Evolutionary conservation across 306 rosid genomes (phyloP).

Genomic region (Vigna mungo): DNA sequence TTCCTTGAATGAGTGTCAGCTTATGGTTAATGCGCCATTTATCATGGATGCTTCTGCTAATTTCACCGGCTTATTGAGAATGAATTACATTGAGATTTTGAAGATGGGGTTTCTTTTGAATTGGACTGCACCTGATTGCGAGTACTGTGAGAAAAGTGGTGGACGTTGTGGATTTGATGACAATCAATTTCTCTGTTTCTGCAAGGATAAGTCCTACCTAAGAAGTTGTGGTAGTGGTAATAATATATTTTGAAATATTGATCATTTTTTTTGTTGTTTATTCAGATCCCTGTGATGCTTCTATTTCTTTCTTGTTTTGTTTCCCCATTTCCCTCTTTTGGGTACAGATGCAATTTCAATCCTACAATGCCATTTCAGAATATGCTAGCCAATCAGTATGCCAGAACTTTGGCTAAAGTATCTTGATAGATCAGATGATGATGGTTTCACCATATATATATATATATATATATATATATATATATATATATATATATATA

Average conservation of each 20-base stretch:
- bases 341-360: no score
- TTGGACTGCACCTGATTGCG: conserved; percentile 65
- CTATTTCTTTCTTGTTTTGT: background rate
- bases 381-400: no score
- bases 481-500: no score
- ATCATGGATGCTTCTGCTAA: conserved; percentile 24
- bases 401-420: no score
- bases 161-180: conserved; percentile 66
- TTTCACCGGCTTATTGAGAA: conserved; percentile 42
- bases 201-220: conserved; percentile 56
- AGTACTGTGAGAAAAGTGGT: conserved; percentile 61
- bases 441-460: no score
- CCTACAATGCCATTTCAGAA: no score
- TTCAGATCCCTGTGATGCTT: background rate
- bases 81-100: conserved; percentile 59
- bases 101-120: conserved; percentile 71
- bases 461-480: no score
- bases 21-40: conserved; percentile 54
- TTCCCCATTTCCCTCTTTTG: background rate
- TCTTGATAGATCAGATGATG: no score
- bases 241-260: conserved; percentile 25
- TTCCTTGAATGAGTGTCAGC: conserved; percentile 54
- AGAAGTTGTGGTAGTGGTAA: conserved; percentile 64
- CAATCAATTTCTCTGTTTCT: conserved; percentile 57
- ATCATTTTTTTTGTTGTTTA: background rate